Percentiles rank a stretch among this genome's conserved stretches.
Evolutionary conservation across 768 basidiomycete genomes (phyloP).

Genomic region (Terana coerulea): DNA sequence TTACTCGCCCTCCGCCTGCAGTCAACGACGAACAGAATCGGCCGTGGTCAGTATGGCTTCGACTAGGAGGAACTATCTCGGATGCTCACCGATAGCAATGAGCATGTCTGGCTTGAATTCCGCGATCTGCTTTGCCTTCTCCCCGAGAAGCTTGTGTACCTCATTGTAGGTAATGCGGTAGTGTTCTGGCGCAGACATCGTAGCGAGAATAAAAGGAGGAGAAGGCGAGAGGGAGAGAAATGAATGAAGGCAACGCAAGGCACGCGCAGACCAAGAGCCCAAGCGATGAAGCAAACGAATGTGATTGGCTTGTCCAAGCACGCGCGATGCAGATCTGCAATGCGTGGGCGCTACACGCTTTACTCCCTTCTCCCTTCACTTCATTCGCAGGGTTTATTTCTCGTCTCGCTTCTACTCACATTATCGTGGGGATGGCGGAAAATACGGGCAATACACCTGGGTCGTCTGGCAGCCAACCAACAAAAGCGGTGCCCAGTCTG

Average conservation of each 20-base stretch:
- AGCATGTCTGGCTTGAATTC: slow-evolving; percentile 86
- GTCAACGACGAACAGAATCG: not conserved
- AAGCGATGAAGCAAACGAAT: not conserved
- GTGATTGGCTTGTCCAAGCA: not conserved
- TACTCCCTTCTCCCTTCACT: not conserved
- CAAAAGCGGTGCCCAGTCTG: slow-evolving; percentile 73
- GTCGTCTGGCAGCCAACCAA: not conserved
- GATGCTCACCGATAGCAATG: slow-evolving; percentile 68
- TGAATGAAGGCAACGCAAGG: not conserved
- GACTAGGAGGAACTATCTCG: slow-evolving; percentile 1
- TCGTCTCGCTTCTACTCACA: not conserved
- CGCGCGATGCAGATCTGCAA: not conserved
- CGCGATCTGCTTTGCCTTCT: slow-evolving; percentile 62
- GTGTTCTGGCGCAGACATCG: slow-evolving; percentile 48
- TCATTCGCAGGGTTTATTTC: too few species aligned
- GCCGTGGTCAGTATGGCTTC: not conserved
- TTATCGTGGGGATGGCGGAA: slow-evolving; percentile 17
- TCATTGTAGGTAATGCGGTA: slow-evolving; percentile 84
- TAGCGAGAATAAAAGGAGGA: slow-evolving; percentile 6
- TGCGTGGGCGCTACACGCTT: not conserved
- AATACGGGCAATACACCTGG: slow-evolving; percentile 5
- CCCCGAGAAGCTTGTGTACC: slow-evolving; percentile 83
- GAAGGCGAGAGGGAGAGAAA: slow-evolving; percentile 1
- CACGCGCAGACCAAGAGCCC: not conserved
- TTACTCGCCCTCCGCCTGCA: slow-evolving; percentile 77